Conservation (phyloP, 2,329 filamentous ascomycete genomes). For the Xylariaceae sp. region DNA sequence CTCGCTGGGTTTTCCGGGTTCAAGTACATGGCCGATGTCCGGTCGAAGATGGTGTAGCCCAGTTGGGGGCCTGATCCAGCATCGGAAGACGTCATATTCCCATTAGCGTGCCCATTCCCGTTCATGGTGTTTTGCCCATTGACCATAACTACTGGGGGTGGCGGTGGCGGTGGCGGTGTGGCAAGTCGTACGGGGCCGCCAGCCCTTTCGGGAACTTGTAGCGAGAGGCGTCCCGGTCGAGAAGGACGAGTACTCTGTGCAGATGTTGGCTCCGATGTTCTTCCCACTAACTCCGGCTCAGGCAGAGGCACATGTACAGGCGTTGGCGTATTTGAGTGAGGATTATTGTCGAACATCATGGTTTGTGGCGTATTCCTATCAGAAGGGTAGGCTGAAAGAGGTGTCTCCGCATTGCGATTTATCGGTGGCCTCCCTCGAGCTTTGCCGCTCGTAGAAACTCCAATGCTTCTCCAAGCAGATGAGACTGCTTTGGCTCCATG, state of each 20-base stretch:
- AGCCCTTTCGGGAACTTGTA: conserved; percentile 67
- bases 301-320: conserved; percentile 34
- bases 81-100: conserved; percentile 8
- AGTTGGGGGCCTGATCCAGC: conserved; percentile 2
- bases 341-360: conserved; percentile 34
- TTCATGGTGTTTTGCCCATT: conserved; percentile 51
- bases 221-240: conserved; percentile 59
- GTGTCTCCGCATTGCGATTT: conserved; percentile 66
- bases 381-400: conserved; percentile 70
- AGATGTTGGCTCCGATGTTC: conserved; percentile 32
- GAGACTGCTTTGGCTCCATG: conserved; percentile 86
- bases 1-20: conserved; percentile 32
- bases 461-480: conserved; percentile 81
- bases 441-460: conserved; percentile 68
- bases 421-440: conserved; percentile 80
- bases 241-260: conserved; percentile 30
- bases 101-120: conserved; percentile 7
- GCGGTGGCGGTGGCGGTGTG: conserved; percentile 62
- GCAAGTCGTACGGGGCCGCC: conserved; percentile 67
- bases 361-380: conserved; percentile 59
- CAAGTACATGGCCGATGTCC: conserved; percentile 34
- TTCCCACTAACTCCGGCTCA: conserved; percentile 31
- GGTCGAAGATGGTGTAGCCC: conserved; percentile 35
- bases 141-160: conserved; percentile 57
- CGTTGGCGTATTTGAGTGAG: conserved; percentile 29